These are phyloP conservation scores for Blumeria hordei DNA, from an alignment of 2,329 filamentous ascomycete genomes.

Conservation along the genomic window DNA sequence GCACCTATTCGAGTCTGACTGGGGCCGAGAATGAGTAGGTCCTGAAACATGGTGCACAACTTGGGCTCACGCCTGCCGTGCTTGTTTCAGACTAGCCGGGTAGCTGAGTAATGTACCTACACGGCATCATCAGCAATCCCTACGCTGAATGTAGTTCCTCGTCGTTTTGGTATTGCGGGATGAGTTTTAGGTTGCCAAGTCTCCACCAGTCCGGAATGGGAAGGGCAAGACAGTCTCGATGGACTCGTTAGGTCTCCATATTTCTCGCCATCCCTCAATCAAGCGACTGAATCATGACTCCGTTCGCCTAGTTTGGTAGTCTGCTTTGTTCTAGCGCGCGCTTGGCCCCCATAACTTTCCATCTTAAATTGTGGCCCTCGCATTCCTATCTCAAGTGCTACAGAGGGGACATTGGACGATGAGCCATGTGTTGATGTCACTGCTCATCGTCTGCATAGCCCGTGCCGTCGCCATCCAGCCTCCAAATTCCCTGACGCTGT, in stretches of 20 bases:
- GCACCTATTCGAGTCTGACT: too few relatives aligned
- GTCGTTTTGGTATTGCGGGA: too few relatives aligned
- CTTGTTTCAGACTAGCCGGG: conserved; percentile 1
- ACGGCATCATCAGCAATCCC: not conserved
- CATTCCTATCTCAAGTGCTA: not conserved
- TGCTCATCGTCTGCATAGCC: not conserved
- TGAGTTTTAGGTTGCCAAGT: not conserved
- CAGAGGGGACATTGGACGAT: not conserved
- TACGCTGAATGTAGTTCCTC: too few relatives aligned
- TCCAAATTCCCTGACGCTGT: not conserved
- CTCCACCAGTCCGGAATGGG: not conserved
- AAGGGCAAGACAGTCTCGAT: not conserved
- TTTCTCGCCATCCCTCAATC: not conserved
- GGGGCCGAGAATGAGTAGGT: not conserved
- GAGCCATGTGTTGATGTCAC: not conserved
- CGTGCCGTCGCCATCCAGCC: not conserved
- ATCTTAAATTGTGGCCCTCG: not conserved
- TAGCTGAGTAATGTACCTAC: conserved; percentile 1
- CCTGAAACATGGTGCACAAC: not conserved
- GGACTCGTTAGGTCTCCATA: not conserved
- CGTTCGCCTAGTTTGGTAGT: not conserved
- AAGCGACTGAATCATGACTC: not conserved
- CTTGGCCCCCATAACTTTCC: not conserved
- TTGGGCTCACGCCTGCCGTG: not conserved
- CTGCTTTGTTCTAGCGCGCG: too few relatives aligned